These are phyloP conservation scores for Calocera viscosa DNA, from an alignment of 768 basidiomycete species.

Conservation along the genomic window DNA sequence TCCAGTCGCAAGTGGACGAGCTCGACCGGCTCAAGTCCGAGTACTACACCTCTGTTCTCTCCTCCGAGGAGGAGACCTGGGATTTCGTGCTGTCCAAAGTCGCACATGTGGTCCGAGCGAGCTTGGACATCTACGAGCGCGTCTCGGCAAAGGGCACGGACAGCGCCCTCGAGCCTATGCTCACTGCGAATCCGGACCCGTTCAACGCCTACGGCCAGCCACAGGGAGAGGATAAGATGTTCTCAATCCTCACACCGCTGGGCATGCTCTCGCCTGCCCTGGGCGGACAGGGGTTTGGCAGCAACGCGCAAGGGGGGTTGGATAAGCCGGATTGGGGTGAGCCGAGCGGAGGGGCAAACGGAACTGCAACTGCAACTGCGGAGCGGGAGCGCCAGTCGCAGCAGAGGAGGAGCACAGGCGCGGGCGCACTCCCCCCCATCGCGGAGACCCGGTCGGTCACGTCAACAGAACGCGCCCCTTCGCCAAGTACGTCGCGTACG, in stretches of 20 bases:
- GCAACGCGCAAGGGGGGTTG: not conserved
- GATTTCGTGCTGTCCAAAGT: constrained; percentile 75
- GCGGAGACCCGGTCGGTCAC: too few relatives aligned
- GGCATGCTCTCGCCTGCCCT: constrained; percentile 38
- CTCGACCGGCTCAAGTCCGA: constrained; percentile 71
- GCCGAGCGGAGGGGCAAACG: not conserved
- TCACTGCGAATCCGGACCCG: constrained; percentile 81
- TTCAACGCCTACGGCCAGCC: constrained; percentile 77
- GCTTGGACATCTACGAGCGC: constrained; percentile 83
- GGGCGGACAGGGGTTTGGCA: not conserved
- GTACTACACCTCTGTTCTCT: constrained; percentile 78
- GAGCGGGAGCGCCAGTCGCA: too few relatives aligned
- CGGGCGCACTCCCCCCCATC: too few relatives aligned
- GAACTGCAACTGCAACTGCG: not conserved
- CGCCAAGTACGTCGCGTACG: not conserved
- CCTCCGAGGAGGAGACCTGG: constrained; percentile 95
- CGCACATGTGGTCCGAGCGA: constrained; percentile 73
- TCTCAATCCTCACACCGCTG: constrained; percentile 80
- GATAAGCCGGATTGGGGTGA: not conserved
- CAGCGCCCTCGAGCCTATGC: constrained; percentile 79
- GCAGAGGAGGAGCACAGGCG: not conserved
- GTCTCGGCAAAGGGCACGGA: constrained; percentile 75
- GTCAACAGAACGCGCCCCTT: too few relatives aligned
- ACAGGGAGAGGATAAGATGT: constrained; percentile 80
- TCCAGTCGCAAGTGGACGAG: constrained; percentile 85